Conservation (phyloP, 164 flowering plant genomes). For the Vitis rotundifolia region DNA sequence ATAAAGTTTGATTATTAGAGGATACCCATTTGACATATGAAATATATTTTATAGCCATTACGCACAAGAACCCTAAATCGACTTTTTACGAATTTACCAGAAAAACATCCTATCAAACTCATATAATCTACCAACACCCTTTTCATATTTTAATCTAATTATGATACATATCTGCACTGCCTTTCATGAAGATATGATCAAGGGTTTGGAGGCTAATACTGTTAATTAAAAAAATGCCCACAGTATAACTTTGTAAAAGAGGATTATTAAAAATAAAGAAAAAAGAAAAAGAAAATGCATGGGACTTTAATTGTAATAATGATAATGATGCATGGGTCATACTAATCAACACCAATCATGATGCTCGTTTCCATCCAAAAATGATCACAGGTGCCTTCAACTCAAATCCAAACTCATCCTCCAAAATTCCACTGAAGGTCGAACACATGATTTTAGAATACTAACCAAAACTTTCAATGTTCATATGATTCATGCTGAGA, state of each 20-base stretch:
- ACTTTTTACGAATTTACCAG: too few species aligned
- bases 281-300: neutral
- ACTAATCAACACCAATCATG: conserved; percentile 3
- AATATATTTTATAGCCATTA: too few species aligned
- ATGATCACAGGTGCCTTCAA: neutral
- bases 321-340: conserved; percentile 12
- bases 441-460: too few species aligned
- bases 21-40: too few species aligned
- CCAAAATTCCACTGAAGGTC: too few species aligned
- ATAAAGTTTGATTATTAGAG: too few species aligned
- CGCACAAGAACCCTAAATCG: too few species aligned
- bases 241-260: neutral
- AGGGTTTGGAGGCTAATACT: conserved; percentile 1
- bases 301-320: neutral
- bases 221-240: neutral
- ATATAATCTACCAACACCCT: neutral
- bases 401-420: neutral
- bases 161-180: conserved; percentile 23
- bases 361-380: neutral
- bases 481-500: too few species aligned
- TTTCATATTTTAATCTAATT: conserved; percentile 6
- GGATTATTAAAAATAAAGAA: too few species aligned
- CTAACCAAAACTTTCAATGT: too few species aligned
- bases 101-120: too few species aligned
- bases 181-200: conserved; percentile 32